A percentile compares a stretch with the other conserved stretches of the same genome.
phyloP scores from a whole-genome alignment of 1,284 basidiomycete species.

The Waitea zeae region DNA sequence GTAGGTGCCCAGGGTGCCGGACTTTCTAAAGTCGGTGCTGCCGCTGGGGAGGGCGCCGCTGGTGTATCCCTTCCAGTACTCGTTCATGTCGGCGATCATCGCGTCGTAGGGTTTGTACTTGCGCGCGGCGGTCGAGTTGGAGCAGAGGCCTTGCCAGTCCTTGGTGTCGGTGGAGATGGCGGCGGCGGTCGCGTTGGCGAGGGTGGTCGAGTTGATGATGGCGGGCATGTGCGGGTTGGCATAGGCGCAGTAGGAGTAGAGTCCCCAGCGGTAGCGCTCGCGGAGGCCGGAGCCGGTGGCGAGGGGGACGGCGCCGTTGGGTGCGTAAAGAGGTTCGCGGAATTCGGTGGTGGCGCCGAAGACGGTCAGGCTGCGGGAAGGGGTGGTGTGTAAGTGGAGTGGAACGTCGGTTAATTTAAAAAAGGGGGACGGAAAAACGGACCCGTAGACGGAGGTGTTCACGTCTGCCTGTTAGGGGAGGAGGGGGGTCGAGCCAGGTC shows the following conservation, averaged over 20 bases:
- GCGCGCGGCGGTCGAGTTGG: constrained; percentile 37
- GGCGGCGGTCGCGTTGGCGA: background rate
- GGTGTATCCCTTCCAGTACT: constrained; percentile 42
- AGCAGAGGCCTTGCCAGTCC: constrained; percentile 34
- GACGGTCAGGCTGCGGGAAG: constrained; percentile 27
- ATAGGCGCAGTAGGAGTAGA: constrained; percentile 65
- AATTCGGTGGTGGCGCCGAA: constrained; percentile 33
- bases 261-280: constrained; percentile 54
- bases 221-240: constrained; percentile 24
- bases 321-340: constrained; percentile 48
- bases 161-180: background rate
- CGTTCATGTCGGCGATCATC: constrained; percentile 45
- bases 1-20: constrained; percentile 39
- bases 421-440: constrained; percentile 14
- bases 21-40: constrained; percentile 36
- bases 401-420: constrained; percentile 5
- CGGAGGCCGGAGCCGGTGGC: constrained; percentile 39
- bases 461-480: constrained; percentile 32
- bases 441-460: constrained; percentile 57
- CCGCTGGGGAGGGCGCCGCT: constrained; percentile 26
- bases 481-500: background rate
- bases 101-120: constrained; percentile 42
- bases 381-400: background rate
- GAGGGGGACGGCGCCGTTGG: constrained; percentile 45
- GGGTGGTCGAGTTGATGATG: background rate